These are phyloP conservation scores for Graphilbum sp. DNA, from an alignment of 2,329 filamentous ascomycete genomes.

Conservation along the genomic window DNA sequence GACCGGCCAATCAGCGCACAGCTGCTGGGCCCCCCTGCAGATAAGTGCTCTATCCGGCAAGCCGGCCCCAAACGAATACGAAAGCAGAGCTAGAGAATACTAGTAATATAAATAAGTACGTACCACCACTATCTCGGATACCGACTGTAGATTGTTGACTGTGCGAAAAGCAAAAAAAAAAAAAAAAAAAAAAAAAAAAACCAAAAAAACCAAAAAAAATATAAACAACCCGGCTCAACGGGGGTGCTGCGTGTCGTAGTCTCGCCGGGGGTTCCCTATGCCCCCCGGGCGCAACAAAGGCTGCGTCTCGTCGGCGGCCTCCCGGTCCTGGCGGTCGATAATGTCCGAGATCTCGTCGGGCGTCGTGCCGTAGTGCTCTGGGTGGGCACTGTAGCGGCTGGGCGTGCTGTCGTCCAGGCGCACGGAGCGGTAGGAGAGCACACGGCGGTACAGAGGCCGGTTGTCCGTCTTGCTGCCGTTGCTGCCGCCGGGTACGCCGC, in stretches of 20 bases:
- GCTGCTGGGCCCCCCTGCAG: no score
- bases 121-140: no score
- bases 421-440: conserved; percentile 22
- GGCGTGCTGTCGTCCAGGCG: conserved; percentile 34
- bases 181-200: not conserved
- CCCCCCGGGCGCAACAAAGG: conserved; percentile 33
- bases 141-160: no score
- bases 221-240: not conserved
- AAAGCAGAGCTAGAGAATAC: no score
- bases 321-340: conserved; percentile 30
- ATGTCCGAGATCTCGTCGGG: conserved; percentile 34
- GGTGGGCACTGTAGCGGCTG: conserved; percentile 33
- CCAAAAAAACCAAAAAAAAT: not conserved
- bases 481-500: not conserved
- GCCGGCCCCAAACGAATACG: no score
- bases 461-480: not conserved
- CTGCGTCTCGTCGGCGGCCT: conserved; percentile 32
- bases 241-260: conserved; percentile 2
- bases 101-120: no score
- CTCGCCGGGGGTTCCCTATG: conserved; percentile 24
- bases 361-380: conserved; percentile 33
- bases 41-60: no score
- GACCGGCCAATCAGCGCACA: no score
- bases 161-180: no score
- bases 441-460: conserved; percentile 19